These are phyloP conservation scores for Lactarius hengduanensis DNA, from an alignment of 768 basidiomycete genomes.

Conservation along the genomic window DNA sequence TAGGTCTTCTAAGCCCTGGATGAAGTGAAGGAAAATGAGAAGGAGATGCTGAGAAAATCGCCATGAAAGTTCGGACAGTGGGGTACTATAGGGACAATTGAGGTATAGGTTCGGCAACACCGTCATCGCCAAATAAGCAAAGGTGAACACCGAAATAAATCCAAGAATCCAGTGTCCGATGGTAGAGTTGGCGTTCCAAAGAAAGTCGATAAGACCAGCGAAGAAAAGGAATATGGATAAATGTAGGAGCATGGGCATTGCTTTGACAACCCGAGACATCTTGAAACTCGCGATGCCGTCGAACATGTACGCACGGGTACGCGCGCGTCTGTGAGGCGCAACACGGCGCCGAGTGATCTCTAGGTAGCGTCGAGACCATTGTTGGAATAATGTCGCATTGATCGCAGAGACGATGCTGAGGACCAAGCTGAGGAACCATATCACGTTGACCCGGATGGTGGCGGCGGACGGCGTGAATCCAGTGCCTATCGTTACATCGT, in stretches of 20 bases:
- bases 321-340: not conserved
- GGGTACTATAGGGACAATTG: constrained; percentile 6
- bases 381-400: not conserved
- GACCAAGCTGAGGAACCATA: constrained; percentile 5
- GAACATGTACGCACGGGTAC: constrained; percentile 1
- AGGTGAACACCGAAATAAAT: not conserved
- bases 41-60: not conserved
- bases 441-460: not conserved
- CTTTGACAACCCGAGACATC: not conserved
- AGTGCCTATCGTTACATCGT: too few relatives aligned
- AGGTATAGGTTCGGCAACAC: not conserved
- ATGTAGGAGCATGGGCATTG: not conserved
- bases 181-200: not conserved
- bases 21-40: not conserved
- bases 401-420: not conserved
- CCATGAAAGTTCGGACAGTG: not conserved
- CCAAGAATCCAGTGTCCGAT: not conserved
- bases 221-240: constrained; percentile 2
- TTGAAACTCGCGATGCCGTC: not conserved
- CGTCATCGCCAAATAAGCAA: not conserved
- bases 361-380: not conserved
- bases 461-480: not conserved
- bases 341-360: not conserved
- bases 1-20: not conserved
- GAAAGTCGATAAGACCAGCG: not conserved